phyloP scores from a whole-genome alignment of 108 stramenopile genomes.

The Fragilariopsis cylindrus region DNA sequence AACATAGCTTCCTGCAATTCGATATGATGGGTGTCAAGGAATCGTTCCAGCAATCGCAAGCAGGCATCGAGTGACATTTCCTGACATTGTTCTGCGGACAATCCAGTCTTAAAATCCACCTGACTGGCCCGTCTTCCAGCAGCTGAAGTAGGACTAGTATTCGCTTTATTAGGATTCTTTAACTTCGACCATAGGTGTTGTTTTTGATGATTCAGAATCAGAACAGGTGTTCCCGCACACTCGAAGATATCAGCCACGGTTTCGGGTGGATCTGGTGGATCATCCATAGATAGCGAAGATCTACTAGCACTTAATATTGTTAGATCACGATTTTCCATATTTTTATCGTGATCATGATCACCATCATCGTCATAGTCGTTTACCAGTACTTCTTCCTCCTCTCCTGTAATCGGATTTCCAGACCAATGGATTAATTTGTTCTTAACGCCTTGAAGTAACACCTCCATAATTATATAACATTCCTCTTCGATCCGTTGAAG shows the following conservation, averaged over 20 bases:
- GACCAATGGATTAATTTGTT: conserved; percentile 69
- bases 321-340: conserved; percentile 20
- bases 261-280: conserved; percentile 49
- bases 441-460: conserved; percentile 45
- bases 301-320: neutral
- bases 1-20: conserved; percentile 43
- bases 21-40: conserved; percentile 57
- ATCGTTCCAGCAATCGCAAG: conserved; percentile 55
- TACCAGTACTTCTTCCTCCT: neutral
- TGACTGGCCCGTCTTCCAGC: neutral
- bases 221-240: conserved; percentile 73
- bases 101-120: conserved; percentile 26
- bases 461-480: conserved; percentile 60
- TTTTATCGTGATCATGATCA: conserved; percentile 7
- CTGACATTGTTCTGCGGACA: conserved; percentile 50
- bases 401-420: conserved; percentile 33
- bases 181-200: neutral
- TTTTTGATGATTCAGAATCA: conserved; percentile 40
- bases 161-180: neutral
- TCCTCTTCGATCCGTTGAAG: conserved; percentile 80
- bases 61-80: conserved; percentile 60
- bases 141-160: neutral
- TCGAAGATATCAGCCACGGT: conserved; percentile 78
- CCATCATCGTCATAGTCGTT: conserved; percentile 18
- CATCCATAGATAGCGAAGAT: conserved; percentile 5